Percentiles rank a stretch among this genome's conserved stretches.
Conservation (phyloP, 768 basidiomycete genomes). For the Holtermanniella nyarrowii region DNA sequence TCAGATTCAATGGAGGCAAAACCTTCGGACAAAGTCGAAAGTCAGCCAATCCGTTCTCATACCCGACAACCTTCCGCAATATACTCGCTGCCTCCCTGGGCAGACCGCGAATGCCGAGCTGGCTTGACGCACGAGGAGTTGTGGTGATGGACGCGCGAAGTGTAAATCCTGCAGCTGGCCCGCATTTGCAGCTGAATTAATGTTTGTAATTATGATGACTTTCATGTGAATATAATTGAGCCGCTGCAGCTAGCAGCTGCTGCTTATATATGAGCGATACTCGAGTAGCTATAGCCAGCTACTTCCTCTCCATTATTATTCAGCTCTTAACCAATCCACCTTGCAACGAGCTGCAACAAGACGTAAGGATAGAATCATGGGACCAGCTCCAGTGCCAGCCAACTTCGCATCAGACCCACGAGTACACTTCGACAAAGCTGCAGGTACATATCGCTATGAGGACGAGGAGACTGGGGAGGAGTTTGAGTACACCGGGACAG, state of each 20-base stretch:
- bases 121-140: constrained; percentile 56
- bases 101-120: constrained; percentile 67
- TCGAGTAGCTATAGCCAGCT: too few relatives aligned
- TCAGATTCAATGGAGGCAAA: constrained; percentile 75
- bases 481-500: constrained; percentile 78
- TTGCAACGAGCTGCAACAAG: too few relatives aligned
- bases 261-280: too few relatives aligned
- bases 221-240: too few relatives aligned
- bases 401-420: constrained; percentile 70
- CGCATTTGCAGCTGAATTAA: too few relatives aligned
- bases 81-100: constrained; percentile 60
- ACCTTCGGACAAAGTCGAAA: constrained; percentile 51
- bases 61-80: constrained; percentile 65
- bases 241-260: too few relatives aligned
- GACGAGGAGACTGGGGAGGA: constrained; percentile 73
- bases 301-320: too few relatives aligned
- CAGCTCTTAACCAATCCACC: too few relatives aligned
- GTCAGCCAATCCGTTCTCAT: constrained; percentile 72
- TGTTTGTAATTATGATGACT: too few relatives aligned
- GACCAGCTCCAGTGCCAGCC: constrained; percentile 1
- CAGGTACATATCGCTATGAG: constrained; percentile 78
- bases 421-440: constrained; percentile 64
- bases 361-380: too few relatives aligned
- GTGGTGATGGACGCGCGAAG: constrained; percentile 63
- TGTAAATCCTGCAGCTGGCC: constrained; percentile 67